Evolutionary conservation across 2,329 filamentous ascomycete species (phyloP), one percentile per base, ranked within the genome.

Genomic region (Xylariaceae sp.): DNA sequence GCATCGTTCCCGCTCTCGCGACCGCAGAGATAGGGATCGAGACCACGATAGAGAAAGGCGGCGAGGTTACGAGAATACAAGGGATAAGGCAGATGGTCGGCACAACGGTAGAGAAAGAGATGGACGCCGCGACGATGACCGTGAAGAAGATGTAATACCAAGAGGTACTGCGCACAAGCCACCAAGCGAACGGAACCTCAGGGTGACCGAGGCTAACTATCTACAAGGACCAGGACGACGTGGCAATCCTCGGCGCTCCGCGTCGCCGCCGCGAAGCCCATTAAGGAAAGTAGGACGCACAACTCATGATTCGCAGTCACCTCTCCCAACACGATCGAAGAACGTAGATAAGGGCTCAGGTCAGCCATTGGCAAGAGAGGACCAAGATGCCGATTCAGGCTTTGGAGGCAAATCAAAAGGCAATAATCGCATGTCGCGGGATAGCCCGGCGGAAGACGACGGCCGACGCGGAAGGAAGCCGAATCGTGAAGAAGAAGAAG

Each of bases 41-140:
- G 74, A 68, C 58, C 67, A 75, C 49, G 75, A 78, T 15, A 57
- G 71, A 60, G 67, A 73, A 20, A 53, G 51, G 24, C 61, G 55
- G 8, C 61, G 62, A 26, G 61, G 55, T 11, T n/a, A 60, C 13
- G 59, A 60, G n/a, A 29, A 18, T 6, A 35, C 40, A 2, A 41
- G 48, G 10, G 57, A 50, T 23, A 59, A 48, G 15, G 16, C 29
- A 26, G 55, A 61, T 47, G 66, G 50, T 13, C 55, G 55, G 23
- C 53, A 58, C 6, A 18, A 50, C 18, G 50, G 60, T 20, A 54
- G 37, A 32, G 57, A 53, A 6, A 53, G 44, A 26, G 59, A 60
- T 37, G 50, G 48, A 24, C 55, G 53, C 35, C 58, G 43, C 39
- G 66, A 70, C 42, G 57, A 65, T 23, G 57, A 50, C 20, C 53